Evolutionary conservation across 805 yeast species (phyloP).

Genomic region (Vanderwaltozyma polyspora): DNA sequence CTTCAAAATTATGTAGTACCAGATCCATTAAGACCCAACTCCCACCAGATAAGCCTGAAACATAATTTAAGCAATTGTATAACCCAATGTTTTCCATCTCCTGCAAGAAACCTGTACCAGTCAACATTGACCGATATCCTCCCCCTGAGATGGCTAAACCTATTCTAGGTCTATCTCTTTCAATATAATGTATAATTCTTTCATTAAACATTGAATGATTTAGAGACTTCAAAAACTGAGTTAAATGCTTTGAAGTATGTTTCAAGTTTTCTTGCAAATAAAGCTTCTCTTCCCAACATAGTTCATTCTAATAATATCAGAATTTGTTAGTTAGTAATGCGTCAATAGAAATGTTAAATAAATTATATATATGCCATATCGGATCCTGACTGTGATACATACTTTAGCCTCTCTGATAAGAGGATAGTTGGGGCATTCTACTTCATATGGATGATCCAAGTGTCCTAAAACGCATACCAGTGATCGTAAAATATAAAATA

Average conservation of each 20-base stretch:
- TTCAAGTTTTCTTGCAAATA: constrained; percentile 21
- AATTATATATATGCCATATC: no score
- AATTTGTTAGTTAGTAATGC: no score
- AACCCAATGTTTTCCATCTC: constrained; percentile 31
- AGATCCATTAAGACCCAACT: constrained; percentile 54
- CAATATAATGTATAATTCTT: background rate
- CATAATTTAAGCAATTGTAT: constrained; percentile 42
- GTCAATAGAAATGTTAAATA: no score
- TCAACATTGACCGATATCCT: constrained; percentile 29
- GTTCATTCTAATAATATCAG: constrained; percentile 6
- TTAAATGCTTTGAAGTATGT: constrained; percentile 24
- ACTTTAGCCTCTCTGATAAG: constrained; percentile 16
- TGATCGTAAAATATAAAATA: background rate
- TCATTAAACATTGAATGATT: background rate
- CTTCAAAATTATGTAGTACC: constrained; percentile 30
- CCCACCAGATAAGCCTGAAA: constrained; percentile 64
- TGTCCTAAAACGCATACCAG: background rate
- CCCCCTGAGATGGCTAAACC: constrained; percentile 30
- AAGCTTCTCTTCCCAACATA: constrained; percentile 11
- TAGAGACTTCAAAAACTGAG: constrained; percentile 17
- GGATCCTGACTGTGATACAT: constrained; percentile 2
- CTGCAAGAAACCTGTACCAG: constrained; percentile 24
- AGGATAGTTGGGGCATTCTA: constrained; percentile 20
- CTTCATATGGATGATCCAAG: constrained; percentile 12
- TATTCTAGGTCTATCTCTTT: constrained; percentile 22